These are phyloP conservation scores for Pluteus cervinus DNA, from an alignment of 768 basidiomycete genomes.

Conservation along the genomic window DNA sequence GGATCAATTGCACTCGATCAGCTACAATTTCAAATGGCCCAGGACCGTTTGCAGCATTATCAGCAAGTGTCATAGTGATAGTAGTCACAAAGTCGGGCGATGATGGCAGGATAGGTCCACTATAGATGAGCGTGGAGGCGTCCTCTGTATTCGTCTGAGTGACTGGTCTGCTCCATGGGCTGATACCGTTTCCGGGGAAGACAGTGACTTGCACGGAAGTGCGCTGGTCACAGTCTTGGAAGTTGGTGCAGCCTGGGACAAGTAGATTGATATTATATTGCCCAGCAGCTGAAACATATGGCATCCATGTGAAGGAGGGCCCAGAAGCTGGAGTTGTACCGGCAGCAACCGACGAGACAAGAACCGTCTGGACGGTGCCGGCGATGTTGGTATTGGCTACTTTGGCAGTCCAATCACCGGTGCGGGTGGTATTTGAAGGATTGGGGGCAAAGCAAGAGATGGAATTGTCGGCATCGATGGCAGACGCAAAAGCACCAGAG, in stretches of 20 bases:
- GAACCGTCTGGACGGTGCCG: constrained; percentile 72
- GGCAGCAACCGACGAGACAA: constrained; percentile 61
- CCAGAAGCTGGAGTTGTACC: constrained; percentile 52
- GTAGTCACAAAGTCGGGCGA: constrained; percentile 67
- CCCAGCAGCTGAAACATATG: constrained; percentile 87
- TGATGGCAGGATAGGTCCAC: constrained; percentile 76
- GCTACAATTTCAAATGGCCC: constrained; percentile 82
- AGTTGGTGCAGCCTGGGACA: constrained; percentile 78
- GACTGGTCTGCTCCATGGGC: constrained; percentile 63
- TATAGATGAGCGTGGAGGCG: constrained; percentile 59
- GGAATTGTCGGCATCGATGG: constrained; percentile 52
- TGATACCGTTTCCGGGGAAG: constrained; percentile 64
- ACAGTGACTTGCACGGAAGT: constrained; percentile 82
- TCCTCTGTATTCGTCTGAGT: constrained; percentile 70
- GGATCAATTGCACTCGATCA: constrained; percentile 73
- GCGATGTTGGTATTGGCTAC: constrained; percentile 67
- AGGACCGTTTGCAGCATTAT: constrained; percentile 52
- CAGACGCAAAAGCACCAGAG: constrained; percentile 85
- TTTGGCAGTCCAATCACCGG: constrained; percentile 65
- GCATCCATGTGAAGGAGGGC: constrained; percentile 87
- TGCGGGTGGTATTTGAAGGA: constrained; percentile 60
- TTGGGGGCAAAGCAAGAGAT: constrained; percentile 74
- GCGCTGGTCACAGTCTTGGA: constrained; percentile 74
- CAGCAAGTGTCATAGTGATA: constrained; percentile 69
- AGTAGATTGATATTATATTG: constrained; percentile 79